These are phyloP conservation scores for Melanopsichium pennsylvanicum DNA, from an alignment of 1,284 basidiomycete species.

Conservation along the genomic window DNA sequence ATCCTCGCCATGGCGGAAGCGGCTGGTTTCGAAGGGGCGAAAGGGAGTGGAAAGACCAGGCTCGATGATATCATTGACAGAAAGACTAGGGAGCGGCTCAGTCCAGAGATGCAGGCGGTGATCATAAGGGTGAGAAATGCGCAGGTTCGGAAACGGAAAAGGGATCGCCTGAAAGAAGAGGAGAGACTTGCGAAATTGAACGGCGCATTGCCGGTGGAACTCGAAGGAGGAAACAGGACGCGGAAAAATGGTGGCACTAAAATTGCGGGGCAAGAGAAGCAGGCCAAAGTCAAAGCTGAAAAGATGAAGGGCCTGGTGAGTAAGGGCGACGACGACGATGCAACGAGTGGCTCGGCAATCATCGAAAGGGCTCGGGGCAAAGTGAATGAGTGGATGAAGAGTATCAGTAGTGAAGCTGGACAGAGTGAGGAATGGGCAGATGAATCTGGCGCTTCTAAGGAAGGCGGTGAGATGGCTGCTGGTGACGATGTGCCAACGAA, in stretches of 20 bases:
- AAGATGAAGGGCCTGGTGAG: background rate
- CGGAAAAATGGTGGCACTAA: too few relatives aligned
- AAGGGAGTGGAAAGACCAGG: background rate
- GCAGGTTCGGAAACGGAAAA: too few relatives aligned
- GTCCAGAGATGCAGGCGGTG: conserved; percentile 14
- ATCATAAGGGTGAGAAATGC: conserved; percentile 12
- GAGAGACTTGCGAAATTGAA: background rate
- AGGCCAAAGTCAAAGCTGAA: too few relatives aligned
- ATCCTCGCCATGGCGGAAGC: conserved; percentile 9
- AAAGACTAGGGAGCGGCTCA: background rate
- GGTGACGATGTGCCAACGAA: too few relatives aligned
- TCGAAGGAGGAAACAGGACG: background rate
- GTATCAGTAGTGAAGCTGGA: conserved; percentile 19
- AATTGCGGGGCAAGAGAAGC: background rate
- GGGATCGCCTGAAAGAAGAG: background rate
- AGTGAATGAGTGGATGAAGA: conserved; percentile 35
- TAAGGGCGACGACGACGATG: background rate
- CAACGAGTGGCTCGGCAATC: conserved; percentile 13
- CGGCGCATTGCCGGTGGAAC: too few relatives aligned
- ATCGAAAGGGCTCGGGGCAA: conserved; percentile 20
- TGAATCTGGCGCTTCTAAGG: too few relatives aligned
- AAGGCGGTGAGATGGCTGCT: too few relatives aligned
- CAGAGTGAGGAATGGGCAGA: background rate
- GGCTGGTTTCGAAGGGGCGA: background rate
- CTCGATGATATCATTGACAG: conserved; percentile 15